Evolutionary conservation across 1,284 basidiomycete genomes (phyloP), one percentile per base, ranked within the genome.

Genomic region (Ceratobasidium sp.): DNA sequence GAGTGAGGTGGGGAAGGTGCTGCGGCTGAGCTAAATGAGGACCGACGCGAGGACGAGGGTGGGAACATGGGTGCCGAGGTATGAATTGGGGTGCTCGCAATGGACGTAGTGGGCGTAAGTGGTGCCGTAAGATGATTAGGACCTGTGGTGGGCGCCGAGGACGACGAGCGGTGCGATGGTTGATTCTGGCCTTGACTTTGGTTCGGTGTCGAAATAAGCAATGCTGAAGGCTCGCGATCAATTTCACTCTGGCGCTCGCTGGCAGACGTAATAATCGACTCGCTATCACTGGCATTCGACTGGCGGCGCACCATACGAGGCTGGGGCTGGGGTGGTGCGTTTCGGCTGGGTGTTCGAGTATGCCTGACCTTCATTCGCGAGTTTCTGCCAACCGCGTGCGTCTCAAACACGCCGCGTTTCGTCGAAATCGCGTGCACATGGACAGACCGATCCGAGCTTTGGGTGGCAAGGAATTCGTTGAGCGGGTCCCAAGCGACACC

Each of bases 401-500:
- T 89, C 74, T 95, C 94, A 71, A 95, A 88, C 5, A 82, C 79
- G n/a, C 91, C 90, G 55, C 89, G 85, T 74, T 91, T 91, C 71
- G 86, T 86, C 10, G 86, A 85, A 73, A 96, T 88, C 70, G 85
- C 86, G 78, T 95, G 93, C 72, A 96, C 88, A 75, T 94, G 92
- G 84, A 97, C 93, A 10, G 92, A 82, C 80, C 95, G 86, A 79
- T 97, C 94, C 75, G 90, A 93, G 78, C 91, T 93, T 77, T 97
- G 96, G 0, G 95, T 97, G 1, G 95, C 94, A 73, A 98, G 91
- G 76, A 91, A 97, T 77, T 96, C 92, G 77, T 96, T 94, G 74
- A 96, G 79, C 0, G 95, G 95, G 73, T 98, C 95, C 95, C 96
- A 98, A 0, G 94, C 91, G 31, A 98, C 96, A 15, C 95, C 96